A percentile compares a stretch with the other conserved stretches of the same genome.
phyloP scores from a whole-genome alignment of 2,329 filamentous ascomycete genomes.

The Fusarium tuaranense region DNA sequence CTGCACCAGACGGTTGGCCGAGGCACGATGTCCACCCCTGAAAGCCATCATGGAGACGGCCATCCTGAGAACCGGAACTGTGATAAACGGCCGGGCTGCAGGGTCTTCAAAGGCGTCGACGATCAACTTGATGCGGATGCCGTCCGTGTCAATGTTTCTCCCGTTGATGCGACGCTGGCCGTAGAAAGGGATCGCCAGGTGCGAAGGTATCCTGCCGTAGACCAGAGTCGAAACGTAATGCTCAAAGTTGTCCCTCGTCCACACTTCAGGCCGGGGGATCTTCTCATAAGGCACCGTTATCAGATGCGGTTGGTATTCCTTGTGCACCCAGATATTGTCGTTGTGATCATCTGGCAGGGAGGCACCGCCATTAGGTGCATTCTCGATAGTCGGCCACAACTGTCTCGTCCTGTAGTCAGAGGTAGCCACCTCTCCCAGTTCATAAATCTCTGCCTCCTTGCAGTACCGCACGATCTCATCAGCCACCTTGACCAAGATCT shows the following conservation, averaged over 20 bases:
- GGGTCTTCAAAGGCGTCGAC: constrained; percentile 53
- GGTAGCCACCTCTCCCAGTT: constrained; percentile 51
- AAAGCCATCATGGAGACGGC: constrained; percentile 57
- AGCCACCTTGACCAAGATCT: constrained; percentile 48
- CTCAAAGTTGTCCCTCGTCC: constrained; percentile 57
- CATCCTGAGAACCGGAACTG: constrained; percentile 55
- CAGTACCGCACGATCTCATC: constrained; percentile 49
- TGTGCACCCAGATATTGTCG: constrained; percentile 51
- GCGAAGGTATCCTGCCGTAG: constrained; percentile 50
- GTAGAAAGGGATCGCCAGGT: constrained; percentile 52
- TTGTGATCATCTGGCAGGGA: constrained; percentile 35
- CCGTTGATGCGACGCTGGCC: constrained; percentile 43
- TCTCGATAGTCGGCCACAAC: constrained; percentile 51
- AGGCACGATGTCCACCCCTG: constrained; percentile 50
- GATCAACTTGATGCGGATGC: constrained; percentile 54
- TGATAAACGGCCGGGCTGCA: constrained; percentile 49
- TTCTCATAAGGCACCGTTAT: constrained; percentile 52
- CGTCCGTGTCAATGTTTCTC: constrained; percentile 51
- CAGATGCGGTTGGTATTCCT: constrained; percentile 47
- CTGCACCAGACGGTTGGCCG: constrained; percentile 51
- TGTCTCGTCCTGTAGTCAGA: constrained; percentile 51
- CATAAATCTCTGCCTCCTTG: constrained; percentile 49
- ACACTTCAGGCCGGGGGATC: constrained; percentile 53
- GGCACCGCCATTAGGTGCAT: constrained; percentile 41
- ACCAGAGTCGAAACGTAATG: constrained; percentile 57